Conservation (phyloP, 2,329 filamentous ascomycete genomes). For the Sporothrix brunneoviolacea region DNA sequence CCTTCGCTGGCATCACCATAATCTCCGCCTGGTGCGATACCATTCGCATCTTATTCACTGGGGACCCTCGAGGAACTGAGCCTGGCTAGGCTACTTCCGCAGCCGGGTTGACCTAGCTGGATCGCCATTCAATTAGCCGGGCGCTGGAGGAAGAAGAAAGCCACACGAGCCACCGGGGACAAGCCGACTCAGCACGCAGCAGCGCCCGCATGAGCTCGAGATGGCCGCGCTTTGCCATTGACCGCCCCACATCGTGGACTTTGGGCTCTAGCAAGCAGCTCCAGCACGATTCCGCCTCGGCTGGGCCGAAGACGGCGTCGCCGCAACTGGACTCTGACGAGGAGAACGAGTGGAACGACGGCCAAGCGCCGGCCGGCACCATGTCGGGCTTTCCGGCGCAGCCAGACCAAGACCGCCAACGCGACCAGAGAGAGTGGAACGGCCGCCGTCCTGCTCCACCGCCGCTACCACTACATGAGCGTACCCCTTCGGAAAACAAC, state of each 20-base stretch:
- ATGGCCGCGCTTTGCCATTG: constrained; percentile 12
- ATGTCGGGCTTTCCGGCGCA: constrained; percentile 16
- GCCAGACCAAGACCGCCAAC: constrained; percentile 7
- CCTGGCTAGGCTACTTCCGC: not conserved
- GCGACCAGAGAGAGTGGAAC: constrained; percentile 1
- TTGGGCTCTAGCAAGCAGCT: not conserved
- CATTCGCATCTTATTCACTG: not conserved
- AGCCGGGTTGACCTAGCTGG: not conserved
- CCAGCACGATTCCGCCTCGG: constrained; percentile 7
- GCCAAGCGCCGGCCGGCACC: not conserved
- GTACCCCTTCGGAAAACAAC: constrained; percentile 36
- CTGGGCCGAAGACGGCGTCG: constrained; percentile 8
- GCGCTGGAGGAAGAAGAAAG: not conserved
- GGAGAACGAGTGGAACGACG: not conserved
- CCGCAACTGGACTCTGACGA: not conserved
- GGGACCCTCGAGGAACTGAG: not conserved
- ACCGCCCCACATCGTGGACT: constrained; percentile 9
- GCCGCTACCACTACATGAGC: constrained; percentile 33
- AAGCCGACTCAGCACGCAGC: not conserved
- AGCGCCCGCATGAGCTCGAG: constrained; percentile 9
- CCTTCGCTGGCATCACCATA: not conserved
- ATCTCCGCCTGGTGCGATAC: not conserved
- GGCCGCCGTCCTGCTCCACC: constrained; percentile 22
- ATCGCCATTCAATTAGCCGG: constrained; percentile 6
- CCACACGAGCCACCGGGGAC: not conserved